A percentile compares a stretch with the other conserved stretches of the same genome.
These are phyloP conservation scores for Tetraselmis chui DNA, from an alignment of 139 green algal genomes.

Conservation along the genomic window DNA sequence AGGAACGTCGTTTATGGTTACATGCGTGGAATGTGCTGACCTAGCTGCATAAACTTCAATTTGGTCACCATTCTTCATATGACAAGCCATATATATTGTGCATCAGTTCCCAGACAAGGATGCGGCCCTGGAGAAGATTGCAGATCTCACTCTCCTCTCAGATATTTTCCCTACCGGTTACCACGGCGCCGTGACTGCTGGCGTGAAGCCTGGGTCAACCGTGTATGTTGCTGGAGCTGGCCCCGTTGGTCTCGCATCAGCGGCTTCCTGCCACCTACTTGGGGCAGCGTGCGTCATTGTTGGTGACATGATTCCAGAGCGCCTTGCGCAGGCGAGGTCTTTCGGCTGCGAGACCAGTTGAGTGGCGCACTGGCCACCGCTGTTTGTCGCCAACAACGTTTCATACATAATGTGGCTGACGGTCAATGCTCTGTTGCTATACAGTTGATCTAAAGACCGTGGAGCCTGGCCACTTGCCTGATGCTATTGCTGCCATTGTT, in stretches of 20 bases:
- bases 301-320: constrained; percentile 25
- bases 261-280: constrained; percentile 15
- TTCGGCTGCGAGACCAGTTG: constrained; percentile 18
- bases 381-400: too few relatives aligned
- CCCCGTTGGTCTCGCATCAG: constrained; percentile 19
- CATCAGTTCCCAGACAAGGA: constrained; percentile 26
- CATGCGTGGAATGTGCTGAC: background rate
- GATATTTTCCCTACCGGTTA: constrained; percentile 31
- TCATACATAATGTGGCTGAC: too few relatives aligned
- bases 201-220: constrained; percentile 19
- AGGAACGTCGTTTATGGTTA: too few relatives aligned
- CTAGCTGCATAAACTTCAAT: too few relatives aligned
- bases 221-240: constrained; percentile 26
- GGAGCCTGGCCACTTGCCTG: background rate
- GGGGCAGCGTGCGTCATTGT: constrained; percentile 25
- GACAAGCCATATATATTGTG: background rate
- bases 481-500: constrained; percentile 16
- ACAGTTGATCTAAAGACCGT: background rate
- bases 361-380: too few relatives aligned
- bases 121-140: constrained; percentile 28
- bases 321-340: constrained; percentile 18
- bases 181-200: constrained; percentile 26
- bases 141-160: constrained; percentile 16
- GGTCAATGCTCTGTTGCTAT: too few relatives aligned
- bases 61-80: too few relatives aligned